Conservation (phyloP, 2,329 filamentous ascomycete genomes). For the Stenocarpella maydis region DNA sequence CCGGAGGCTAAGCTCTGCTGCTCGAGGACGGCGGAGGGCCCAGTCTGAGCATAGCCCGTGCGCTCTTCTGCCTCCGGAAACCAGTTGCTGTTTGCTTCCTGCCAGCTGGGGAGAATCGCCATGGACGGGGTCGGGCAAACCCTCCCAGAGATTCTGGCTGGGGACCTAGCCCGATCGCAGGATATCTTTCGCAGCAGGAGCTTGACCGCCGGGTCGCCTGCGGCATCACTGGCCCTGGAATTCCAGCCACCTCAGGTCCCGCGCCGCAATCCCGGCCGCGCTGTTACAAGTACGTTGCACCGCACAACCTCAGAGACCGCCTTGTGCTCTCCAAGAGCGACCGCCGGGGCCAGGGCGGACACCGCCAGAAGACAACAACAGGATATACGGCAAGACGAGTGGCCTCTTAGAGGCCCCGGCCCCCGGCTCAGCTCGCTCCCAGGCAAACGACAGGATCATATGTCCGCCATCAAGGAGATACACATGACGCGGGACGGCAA, state of each 20-base stretch:
- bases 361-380: conserved; percentile 12
- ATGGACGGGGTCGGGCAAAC: conserved; percentile 50
- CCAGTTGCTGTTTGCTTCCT: conserved; percentile 15
- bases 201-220: conserved; percentile 61
- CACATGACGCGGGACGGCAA: conserved; percentile 20
- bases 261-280: conserved; percentile 29
- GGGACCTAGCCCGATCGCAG: conserved; percentile 59
- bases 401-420: conserved; percentile 16
- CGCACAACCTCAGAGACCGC: conserved; percentile 27
- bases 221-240: conserved; percentile 44
- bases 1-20: conserved; percentile 9
- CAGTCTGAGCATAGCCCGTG: conserved; percentile 14
- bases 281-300: conserved; percentile 31
- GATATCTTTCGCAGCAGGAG: conserved; percentile 58
- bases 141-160: conserved; percentile 64
- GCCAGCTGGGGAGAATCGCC: not conserved
- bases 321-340: conserved; percentile 27
- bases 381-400: conserved; percentile 8
- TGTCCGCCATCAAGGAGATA: not conserved
- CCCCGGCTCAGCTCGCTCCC: conserved; percentile 14
- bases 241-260: conserved; percentile 27
- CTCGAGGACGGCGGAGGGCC: conserved; percentile 20
- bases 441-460: conserved; percentile 5
- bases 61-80: not conserved
- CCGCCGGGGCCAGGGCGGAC: conserved; percentile 20